These are phyloP conservation scores for Epicoccum sorghinum DNA, from an alignment of 2,329 filamentous ascomycete genomes.

Conservation along the genomic window DNA sequence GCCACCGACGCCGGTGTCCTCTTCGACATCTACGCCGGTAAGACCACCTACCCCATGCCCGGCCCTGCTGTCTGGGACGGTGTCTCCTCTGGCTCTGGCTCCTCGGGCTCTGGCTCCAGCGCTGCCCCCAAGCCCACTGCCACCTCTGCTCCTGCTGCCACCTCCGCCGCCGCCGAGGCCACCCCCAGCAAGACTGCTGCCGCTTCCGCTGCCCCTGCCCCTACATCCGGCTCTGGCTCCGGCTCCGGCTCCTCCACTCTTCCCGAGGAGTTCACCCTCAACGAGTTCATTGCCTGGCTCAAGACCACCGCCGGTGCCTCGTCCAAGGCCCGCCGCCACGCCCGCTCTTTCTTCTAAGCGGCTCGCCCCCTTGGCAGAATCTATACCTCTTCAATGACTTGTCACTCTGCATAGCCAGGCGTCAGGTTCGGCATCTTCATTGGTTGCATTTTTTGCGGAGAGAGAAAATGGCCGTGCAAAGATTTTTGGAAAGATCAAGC, in stretches of 20 bases:
- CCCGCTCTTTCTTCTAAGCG: slow-evolving; percentile 42
- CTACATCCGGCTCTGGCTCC: slow-evolving; percentile 15
- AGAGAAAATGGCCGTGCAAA: neutral
- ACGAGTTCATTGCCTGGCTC: slow-evolving; percentile 38
- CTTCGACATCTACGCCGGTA: slow-evolving; percentile 48
- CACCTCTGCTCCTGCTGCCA: slow-evolving; percentile 11
- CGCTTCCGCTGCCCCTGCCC: slow-evolving; percentile 4
- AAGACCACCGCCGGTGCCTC: slow-evolving; percentile 29
- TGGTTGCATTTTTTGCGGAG: slow-evolving; percentile 12
- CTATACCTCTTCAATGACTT: slow-evolving; percentile 2
- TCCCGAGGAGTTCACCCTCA: slow-evolving; percentile 38
- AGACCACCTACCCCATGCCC: slow-evolving; percentile 47
- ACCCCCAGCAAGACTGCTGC: slow-evolving; percentile 6
- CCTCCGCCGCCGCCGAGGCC: slow-evolving; percentile 15
- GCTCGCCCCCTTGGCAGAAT: neutral
- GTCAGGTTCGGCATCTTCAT: slow-evolving; percentile 12
- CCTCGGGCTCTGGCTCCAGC: slow-evolving; percentile 17
- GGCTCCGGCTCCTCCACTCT: slow-evolving; percentile 26
- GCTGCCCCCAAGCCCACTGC: slow-evolving; percentile 19
- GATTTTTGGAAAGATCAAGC: slow-evolving; percentile 12
- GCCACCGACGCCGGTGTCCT: slow-evolving; percentile 48
- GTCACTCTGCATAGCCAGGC: slow-evolving; percentile 17
- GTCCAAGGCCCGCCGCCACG: slow-evolving; percentile 40
- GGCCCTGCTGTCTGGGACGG: slow-evolving; percentile 47
- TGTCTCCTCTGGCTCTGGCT: slow-evolving; percentile 18